Percentiles rank a stretch among this genome's conserved stretches.
Evolutionary conservation across 2,329 filamentous ascomycete genomes (phyloP).

Genomic region (Fusarium luffae): DNA sequence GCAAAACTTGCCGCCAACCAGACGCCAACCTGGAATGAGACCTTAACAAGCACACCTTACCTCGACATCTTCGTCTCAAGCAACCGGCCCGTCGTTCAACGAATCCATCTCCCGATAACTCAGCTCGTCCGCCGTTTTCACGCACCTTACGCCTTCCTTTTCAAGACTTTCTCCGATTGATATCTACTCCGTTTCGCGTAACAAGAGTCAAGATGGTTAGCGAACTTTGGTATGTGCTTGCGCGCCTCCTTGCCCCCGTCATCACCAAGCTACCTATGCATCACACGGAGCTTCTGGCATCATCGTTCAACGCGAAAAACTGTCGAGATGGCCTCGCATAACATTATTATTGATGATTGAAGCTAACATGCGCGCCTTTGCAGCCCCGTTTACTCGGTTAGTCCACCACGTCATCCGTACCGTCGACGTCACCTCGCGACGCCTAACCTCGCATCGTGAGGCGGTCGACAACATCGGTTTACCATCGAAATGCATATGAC

Average conservation of each 20-base stretch:
- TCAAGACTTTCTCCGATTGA: conserved; percentile 30
- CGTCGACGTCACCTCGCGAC: conserved; percentile 47
- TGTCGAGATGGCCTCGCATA: conserved; percentile 11
- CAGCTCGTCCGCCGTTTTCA: conserved; percentile 24
- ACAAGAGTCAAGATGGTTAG: conserved; percentile 73
- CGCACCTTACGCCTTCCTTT: conserved; percentile 25
- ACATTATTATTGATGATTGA: conserved; percentile 31
- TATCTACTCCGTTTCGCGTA: conserved; percentile 32
- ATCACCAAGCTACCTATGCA: conserved; percentile 47
- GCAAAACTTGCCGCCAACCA: conserved; percentile 58
- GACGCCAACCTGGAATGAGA: conserved; percentile 54
- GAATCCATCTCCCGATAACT: conserved; percentile 40
- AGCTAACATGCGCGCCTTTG: conserved; percentile 57
- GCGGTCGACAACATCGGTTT: conserved; percentile 30
- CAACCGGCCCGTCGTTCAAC: conserved; percentile 43
- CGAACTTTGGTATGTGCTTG: conserved; percentile 80
- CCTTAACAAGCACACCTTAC: conserved; percentile 51
- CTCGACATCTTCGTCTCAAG: conserved; percentile 42
- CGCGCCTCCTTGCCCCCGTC: conserved; percentile 48
- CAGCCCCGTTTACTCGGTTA: conserved; percentile 99
- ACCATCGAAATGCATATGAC: conserved; percentile 40
- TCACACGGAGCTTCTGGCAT: conserved; percentile 48
- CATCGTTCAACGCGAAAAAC: conserved; percentile 17
- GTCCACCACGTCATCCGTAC: conserved; percentile 60
- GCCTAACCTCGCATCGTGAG: conserved; percentile 32